Evolutionary conservation across 2,329 filamentous ascomycete species (phyloP), one percentile per base, ranked within the genome.

Genomic region (Claviceps sp.): DNA sequence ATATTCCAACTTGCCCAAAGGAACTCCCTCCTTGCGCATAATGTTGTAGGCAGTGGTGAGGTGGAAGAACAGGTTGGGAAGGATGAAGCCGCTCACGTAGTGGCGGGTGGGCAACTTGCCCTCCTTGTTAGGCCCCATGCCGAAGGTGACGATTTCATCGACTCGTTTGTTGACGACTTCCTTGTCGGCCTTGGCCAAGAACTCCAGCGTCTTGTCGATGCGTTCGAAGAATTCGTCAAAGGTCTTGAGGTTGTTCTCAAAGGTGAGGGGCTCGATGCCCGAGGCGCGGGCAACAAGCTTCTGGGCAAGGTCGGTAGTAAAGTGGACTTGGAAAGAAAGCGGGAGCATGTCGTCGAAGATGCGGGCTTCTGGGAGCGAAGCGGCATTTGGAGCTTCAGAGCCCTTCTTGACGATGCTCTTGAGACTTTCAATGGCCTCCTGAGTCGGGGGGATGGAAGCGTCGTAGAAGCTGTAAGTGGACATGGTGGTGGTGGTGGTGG

Each of bases 41-140:
- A 86, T 78, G 22, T 65, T 70, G 66, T 86, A 86, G 9, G 77
- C 71, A 13, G 72, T 81, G 3, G 65, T 72, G 14, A 78, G 57
- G 61, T 86, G 83, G 65, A 86, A 87, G 67, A 72, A 83, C 58
- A 84, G 65, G 60, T 85, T 83, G 22, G 82, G 80, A 44, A 81
- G 52, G 4, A 66, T 70, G 62, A 73, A 79, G 3, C 65, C 65
- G 42, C 65, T 60, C 22, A 77, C 60, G 60, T 78, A 84, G 2
- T 68, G 63, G 46, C 57, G 34, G 47, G 57, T 61, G 38, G 57
- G 53, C 48, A 67, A 50, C 42, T 60, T 40, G 36, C 53, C 60
- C n/a, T 49, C 55, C 54, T 61, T 64, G 38, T 56, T 55, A 18
- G 61, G 57, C 1, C 67, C 68, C 5, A 70, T n/a, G 2, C 56